Base-by-base conservation (phyloP, 148 eudicot species). In the Dysphania ambrosioides region DNA sequence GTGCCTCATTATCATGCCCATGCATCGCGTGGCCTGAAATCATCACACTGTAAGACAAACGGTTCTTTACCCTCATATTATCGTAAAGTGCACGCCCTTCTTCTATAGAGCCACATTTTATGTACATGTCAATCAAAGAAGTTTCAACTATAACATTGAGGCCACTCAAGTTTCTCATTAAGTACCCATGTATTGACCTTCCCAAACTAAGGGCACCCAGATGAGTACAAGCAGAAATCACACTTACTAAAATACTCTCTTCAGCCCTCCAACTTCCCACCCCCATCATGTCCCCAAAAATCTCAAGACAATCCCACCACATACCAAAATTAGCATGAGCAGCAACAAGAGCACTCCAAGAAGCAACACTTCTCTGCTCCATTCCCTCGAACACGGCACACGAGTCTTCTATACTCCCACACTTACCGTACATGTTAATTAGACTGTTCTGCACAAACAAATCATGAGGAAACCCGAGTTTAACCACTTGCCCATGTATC, bases 341-440 rank as follows among this genome's bases (percentile, higher is more conserved):
- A 38, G 88, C 80, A 78, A 89, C 81, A 35, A 87, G 75, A 21
- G 88, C 87, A 82, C 93, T 82, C 93, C 90, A 89, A 47, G 90
- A 83, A 80, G 87, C 87, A 59, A 82, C 65, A 51, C 79, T 83
- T 81, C 38, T 87, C 56, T 70, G 68, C 63, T 82, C 86, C 79
- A 82, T 83, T 61, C 70, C 75, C 34, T 77, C 71, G 30, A 87
- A 89, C 79, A 87, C 82, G 57, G 79, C 77, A 74, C 83, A 83
- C 63, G 85, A 78, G 18, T 72, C 70, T 24, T 66, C 74, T 2
- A 85, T 38, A 10, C 40, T 53, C 36, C 83, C 85, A 77, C 90
- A 89, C 60, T 85, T 89, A 5, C 90, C 93, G 79, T 89, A 87
- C 80, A 87, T 70, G 58, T 75, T 89, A 35, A 89, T 85, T 87